phyloP scores from a whole-genome alignment of 441 rosid genomes.

The Hura crepitans region DNA sequence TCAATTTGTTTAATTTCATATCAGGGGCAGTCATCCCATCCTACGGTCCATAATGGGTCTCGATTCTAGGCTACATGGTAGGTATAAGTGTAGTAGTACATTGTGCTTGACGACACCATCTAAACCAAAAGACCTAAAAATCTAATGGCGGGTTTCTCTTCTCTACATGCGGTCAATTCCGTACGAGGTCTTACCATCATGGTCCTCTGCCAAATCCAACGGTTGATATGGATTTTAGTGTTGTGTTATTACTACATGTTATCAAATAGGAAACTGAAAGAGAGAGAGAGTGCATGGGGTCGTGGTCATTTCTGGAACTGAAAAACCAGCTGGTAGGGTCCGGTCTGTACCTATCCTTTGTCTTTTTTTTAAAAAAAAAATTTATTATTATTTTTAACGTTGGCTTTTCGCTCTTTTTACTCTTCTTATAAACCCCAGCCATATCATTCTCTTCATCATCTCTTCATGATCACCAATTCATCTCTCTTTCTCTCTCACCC shows the following conservation, averaged over 20 bases:
- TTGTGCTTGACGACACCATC: slow-evolving; percentile 35
- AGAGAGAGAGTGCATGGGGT: slow-evolving; percentile 40
- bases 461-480: slow-evolving; percentile 27
- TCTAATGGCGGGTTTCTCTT: slow-evolving; percentile 23
- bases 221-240: slow-evolving; percentile 22
- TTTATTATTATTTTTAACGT: too few species aligned
- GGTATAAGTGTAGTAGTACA: slow-evolving; percentile 1
- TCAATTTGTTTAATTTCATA: slow-evolving; percentile 29
- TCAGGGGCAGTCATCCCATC: slow-evolving; percentile 19
- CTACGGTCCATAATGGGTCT: slow-evolving; percentile 35
- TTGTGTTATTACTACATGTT: not conserved
- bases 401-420: slow-evolving; percentile 36
- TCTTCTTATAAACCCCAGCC: slow-evolving; percentile 43
- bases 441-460: slow-evolving; percentile 50
- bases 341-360: slow-evolving; percentile 39
- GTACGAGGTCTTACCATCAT: slow-evolving; percentile 33
- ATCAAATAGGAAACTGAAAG: slow-evolving; percentile 4
- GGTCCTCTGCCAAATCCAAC: slow-evolving; percentile 23
- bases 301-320: slow-evolving; percentile 65
- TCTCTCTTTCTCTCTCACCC: slow-evolving; percentile 29
- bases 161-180: slow-evolving; percentile 4
- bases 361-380: too few species aligned
- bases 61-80: slow-evolving; percentile 21
- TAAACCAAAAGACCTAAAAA: slow-evolving; percentile 24
- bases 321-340: slow-evolving; percentile 47